Evolutionary conservation across 306 rosid species (phyloP), one percentile per base, ranked within the genome.

Genomic region (Prosopis cineraria): DNA sequence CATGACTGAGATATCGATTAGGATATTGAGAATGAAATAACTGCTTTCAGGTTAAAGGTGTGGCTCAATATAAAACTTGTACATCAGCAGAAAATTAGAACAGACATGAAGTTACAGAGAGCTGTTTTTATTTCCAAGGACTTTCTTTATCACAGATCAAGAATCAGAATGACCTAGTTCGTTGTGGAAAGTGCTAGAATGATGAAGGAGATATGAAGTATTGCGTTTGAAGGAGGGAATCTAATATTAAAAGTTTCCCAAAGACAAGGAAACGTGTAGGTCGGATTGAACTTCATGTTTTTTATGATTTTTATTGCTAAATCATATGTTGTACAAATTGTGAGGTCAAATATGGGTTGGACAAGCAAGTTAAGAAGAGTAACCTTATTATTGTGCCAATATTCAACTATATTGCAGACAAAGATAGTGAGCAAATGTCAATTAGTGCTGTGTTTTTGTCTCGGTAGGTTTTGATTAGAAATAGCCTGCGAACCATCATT

Each of bases 181-280:
- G 24, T 45, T 43, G 33, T 44, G 45, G 87, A 79, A 66, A 72
- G 68, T 71, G 68, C 84, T 37, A 71, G 82, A 66, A 44, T 55
- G 45, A 56, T 37, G 68, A 56, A 65, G 79, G n/a, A n/a, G n/a
- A n/a, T n/a, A 67, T 10, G 60, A 48, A 20, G 27, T 34, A 12
- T 7, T 12, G 5, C 19, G 24, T 60, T 60, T 14, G 37, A 20
- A 36, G 17, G 37, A 20, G 20, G 17, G 27, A 39, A 17, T 40
- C 29, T 39, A 9, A 39, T 22, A 65, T 36, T 37, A 20, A 5
- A 45, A 56, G 58, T 72, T 66, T 31, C 48, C 22, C 33, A 4
- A 58, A 5, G 36, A 13, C 13, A 27, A 58, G 19, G 17, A 58
- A 27, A 58, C 2, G 37, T 12, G 30, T 12, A n/a, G n/a, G n/a